phyloP scores from a whole-genome alignment of 192 early-diverging fungal species.

The Gigaspora rosea region DNA sequence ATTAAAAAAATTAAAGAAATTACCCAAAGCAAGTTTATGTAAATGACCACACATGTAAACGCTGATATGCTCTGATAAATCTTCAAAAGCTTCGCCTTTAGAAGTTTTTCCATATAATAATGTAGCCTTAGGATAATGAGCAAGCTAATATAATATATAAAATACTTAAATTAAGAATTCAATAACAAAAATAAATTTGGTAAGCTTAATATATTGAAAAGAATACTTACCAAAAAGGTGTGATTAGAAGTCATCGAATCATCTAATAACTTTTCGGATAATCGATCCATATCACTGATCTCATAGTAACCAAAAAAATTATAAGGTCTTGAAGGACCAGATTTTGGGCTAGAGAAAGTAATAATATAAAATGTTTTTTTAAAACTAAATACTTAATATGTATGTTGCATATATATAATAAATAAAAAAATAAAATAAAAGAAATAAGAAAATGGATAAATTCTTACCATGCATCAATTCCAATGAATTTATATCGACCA shows the following conservation, averaged over 20 bases:
- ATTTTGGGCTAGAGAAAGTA: conserved; percentile 48
- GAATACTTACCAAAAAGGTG: conserved; percentile 64
- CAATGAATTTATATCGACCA: conserved; percentile 84
- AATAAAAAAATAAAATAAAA: not conserved
- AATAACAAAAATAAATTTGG: not conserved
- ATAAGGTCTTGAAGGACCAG: conserved; percentile 76
- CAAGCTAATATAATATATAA: conserved; percentile 50
- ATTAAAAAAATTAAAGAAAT: not conserved
- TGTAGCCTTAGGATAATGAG: conserved; percentile 81
- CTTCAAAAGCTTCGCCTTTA: conserved; percentile 58
- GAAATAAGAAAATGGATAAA: no score
- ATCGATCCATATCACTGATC: conserved; percentile 67
- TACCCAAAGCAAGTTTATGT: conserved; percentile 69
- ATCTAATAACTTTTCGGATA: conserved; percentile 55
- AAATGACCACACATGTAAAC: conserved; percentile 87
- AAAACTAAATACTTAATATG: not conserved
- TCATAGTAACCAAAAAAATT: conserved; percentile 92
- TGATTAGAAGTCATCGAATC: conserved; percentile 49
- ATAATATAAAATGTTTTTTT: no score
- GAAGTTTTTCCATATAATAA: conserved; percentile 70
- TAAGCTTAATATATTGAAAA: not conserved
- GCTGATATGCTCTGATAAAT: conserved; percentile 63
- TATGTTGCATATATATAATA: not conserved
- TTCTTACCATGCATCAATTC: conserved; percentile 73
- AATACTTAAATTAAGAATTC: conserved; percentile 31